Percentiles rank a stretch among this genome's conserved stretches.
Evolutionary conservation across 1,284 basidiomycete species (phyloP).

Genomic region (Boletellus deceptivus): DNA sequence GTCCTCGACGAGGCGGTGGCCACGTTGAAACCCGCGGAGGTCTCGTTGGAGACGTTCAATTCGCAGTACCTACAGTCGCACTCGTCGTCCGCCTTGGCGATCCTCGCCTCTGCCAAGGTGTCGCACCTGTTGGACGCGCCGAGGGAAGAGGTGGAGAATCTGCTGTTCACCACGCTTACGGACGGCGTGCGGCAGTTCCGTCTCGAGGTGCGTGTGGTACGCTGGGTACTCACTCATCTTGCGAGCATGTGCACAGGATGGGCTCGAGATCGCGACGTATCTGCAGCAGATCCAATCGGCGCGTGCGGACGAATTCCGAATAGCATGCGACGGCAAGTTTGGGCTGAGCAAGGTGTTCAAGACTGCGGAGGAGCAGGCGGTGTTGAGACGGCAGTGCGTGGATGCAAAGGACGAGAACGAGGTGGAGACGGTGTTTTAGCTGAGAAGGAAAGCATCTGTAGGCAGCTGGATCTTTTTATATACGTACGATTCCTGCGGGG

Average conservation of each 20-base stretch:
- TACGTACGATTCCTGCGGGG: no score
- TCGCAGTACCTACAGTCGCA: constrained; percentile 72
- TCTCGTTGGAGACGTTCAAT: constrained; percentile 67
- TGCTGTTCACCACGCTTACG: constrained; percentile 52
- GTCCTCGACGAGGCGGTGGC: constrained; percentile 47
- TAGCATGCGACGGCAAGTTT: constrained; percentile 52
- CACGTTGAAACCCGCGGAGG: constrained; percentile 53
- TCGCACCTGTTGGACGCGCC: constrained; percentile 46
- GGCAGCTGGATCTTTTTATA: no score
- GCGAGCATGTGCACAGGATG: background rate
- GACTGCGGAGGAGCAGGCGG: constrained; percentile 44
- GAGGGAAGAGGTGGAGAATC: constrained; percentile 56
- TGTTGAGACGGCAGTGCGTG: constrained; percentile 21
- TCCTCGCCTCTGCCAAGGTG: constrained; percentile 63
- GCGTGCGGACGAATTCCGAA: constrained; percentile 57
- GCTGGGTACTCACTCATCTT: background rate
- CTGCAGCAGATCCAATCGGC: constrained; percentile 49
- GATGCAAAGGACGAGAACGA: constrained; percentile 26
- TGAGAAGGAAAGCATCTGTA: no score
- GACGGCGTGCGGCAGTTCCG: constrained; percentile 43
- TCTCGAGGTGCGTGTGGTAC: constrained; percentile 46
- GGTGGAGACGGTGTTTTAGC: constrained; percentile 25
- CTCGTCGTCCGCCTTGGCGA: constrained; percentile 46
- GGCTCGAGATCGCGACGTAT: constrained; percentile 43
- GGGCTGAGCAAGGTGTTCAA: constrained; percentile 66